Base-by-base conservation (phyloP, 345 rosid species). In the Sisymbrium irio region DNA sequence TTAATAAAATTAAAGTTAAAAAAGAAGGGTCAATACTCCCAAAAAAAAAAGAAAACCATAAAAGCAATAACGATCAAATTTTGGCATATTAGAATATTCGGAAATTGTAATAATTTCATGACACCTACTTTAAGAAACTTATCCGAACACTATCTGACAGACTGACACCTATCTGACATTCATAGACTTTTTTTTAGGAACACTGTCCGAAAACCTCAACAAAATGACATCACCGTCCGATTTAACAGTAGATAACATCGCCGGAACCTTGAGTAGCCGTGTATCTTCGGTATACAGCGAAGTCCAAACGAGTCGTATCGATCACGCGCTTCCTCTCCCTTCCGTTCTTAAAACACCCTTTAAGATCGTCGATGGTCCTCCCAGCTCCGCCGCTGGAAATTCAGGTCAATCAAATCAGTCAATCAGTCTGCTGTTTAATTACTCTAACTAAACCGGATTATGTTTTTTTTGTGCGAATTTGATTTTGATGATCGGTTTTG, bases 341-440 rank as follows among this genome's bases (percentile, higher is more conserved):
- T 90, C 94, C 22, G 91, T 92, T 36, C 80, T 95, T 54, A 82
- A 73, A 59, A 79, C n/a, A 15, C 83, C 92, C 7, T 90, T 90
- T 79, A 81, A 78, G 69, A 73, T 92, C 84, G 81, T 92, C 82
- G 88, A 95, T 18, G 98, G 98, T 5, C 88, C 92, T 22, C 83
- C 82, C 0, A 95, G 98, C 81, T 87, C 99, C 6, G 84, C 98
- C 49, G 94, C 99, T 7, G 99, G 99, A 36, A 85, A 86, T 74
- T 87, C 99, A 40, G 98, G 97, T 89, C 28, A 39, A n/a, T 68
- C 36, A 39, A 12, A n/a, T 68, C 36, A 39, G 9, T 19, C 5
- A 8, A 28, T 55, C 39, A n/a, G n/a, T n/a, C 27, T 40, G 8
- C 7, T 12, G 25, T 25, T 12, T 10, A n/a, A n/a, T 40, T 41